Evolutionary conservation across 2,329 filamentous ascomycete species (phyloP), one percentile per base, ranked within the genome.

Genomic region (Atkinsonella texensis): DNA sequence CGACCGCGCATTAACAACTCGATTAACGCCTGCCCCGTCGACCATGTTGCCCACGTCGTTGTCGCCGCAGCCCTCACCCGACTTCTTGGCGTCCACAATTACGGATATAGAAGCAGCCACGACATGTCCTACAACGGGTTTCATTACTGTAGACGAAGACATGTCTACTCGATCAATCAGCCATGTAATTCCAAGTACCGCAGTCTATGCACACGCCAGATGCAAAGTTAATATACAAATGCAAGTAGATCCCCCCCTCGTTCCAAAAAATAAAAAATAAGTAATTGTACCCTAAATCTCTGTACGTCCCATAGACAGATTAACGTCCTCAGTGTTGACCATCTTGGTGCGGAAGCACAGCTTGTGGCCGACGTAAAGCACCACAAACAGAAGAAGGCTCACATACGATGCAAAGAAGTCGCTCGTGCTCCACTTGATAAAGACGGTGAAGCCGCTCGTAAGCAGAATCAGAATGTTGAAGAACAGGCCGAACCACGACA

Each of bases 401-500:
- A 85, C 63, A 58, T 86, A 87, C 12, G 76, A 72, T 2, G 79
- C 74, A 55, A 86, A 84, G 59, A 87, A 87, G 44, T 74, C 68
- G 50, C 71, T 71, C 6, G 75, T 75, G 59, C 68, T 71, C 78
- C 83, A 87, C 8, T 73, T 57, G 41, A 87, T 81, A 61, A 85
- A 87, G 6, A 77, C 74, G 10, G 80, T 80, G 66, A 87, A 87
- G 3, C 84, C 84, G 60, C 82, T 82, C 0, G 84, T 86, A 20
- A 87, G 54, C 49, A 81, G 74, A 54, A 87, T 81, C 48, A 86
- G 63, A 2, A 76, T 54, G 64, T 77, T 83, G 68, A 84, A 83
- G 63, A 81, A 77, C 3, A 85, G 69, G 2, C 83, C 83, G 58
- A 83, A 84, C 66, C 73, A 82, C 1, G 82, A 75, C 43, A 84